Evolutionary conservation across 202 grass and related monocot genomes (phyloP), one percentile per base, ranked within the genome.

Genomic region (Schoenoplectus triqueter): DNA sequence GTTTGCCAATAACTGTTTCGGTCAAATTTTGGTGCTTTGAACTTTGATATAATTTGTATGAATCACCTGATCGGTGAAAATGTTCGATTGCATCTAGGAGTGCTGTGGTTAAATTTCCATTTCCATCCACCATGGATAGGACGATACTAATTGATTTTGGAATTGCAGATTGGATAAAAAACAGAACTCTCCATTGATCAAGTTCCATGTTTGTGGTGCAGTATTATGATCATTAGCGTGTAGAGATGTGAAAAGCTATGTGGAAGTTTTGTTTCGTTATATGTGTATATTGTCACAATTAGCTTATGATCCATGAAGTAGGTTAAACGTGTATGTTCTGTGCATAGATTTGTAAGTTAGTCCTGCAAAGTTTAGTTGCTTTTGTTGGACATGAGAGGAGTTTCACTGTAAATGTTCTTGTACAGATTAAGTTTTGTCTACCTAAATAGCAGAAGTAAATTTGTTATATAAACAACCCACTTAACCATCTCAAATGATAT

Each of bases 341-440:
- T 67, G 40, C 80, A 82, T 68, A 82, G 60, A 45, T 80, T 44
- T 21, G 17, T 82, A 82, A 46, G 46, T 48, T 82, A 47, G 63
- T 82, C 4, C 1, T 5, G 6, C 7, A 82, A 68, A 19, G 66
- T 82, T 66, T 31, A 44, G 61, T 54, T 51, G 64, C 61, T 50
- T 76, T 56, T 14, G 72, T 76, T 76, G 49, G 21, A 76, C 49
- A 55, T 54, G 17, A 75, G 19, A 31, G 8, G 14, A 21, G 1
- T 18, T 4, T 9, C 31, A 19, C 49, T 49, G 8, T 31, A 31
- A 31, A 31, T 31, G 10, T 55, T 31, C 10, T 54, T 47, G 44
- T 75, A 22, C 49, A 39, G 19, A 76, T 55, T 3, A 31, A 31
- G 31, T 55, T 76, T 75, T 56, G 9, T 74, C 20, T 31, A 31